Base-by-base conservation (phyloP, 164 flowering plant genomes). In the Vitis vinifera region DNA sequence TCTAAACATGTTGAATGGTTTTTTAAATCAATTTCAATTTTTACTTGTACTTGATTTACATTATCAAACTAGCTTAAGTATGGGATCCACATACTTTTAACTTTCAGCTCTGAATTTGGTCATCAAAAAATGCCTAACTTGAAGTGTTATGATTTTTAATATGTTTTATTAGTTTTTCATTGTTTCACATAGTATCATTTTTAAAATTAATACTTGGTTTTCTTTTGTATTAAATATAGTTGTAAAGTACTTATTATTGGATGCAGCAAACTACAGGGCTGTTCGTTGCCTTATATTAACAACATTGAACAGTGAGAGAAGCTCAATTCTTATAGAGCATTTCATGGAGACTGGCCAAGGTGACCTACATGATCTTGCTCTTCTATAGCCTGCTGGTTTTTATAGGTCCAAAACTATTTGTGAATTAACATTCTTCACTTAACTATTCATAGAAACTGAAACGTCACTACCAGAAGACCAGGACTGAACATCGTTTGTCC, bases 251-350 rank as follows among this genome's bases (percentile, higher is more conserved):
- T 58, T 60, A 15, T 72, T 75, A 16, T 17, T 62, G 14, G 53
- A 44, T 77, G 59, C 87, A 90, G 95, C 95, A 71, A 90, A 90
- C 68, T 95, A 95, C 83, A 90, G 69, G 80, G 99, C 98, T 73
- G 99, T 96, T 63, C 73, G 84, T 51, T 93, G 95, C 79, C 94
- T 96, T 68, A 84, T 85, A 8, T 75, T 96, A 77, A 84, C 76
- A 37, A 89, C 98, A 52, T 74, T 96, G 59, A 96, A 96, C 71
- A 65, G 72, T 69, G 87, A 90, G 81, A 88, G 99, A 75, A 80
- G 82, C 78, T 90, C 93, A 49, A 89, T 93, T 77, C 89, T 91
- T 74, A 72, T 96, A 76, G 84, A 74, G 72, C 87, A 89, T 76
- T 96, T 86, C 74, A 78, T 91, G 84, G 68, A 85, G 75, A 86